Base-by-base conservation (phyloP, 345 rosid species). In the Lagerstroemia speciosa region DNA sequence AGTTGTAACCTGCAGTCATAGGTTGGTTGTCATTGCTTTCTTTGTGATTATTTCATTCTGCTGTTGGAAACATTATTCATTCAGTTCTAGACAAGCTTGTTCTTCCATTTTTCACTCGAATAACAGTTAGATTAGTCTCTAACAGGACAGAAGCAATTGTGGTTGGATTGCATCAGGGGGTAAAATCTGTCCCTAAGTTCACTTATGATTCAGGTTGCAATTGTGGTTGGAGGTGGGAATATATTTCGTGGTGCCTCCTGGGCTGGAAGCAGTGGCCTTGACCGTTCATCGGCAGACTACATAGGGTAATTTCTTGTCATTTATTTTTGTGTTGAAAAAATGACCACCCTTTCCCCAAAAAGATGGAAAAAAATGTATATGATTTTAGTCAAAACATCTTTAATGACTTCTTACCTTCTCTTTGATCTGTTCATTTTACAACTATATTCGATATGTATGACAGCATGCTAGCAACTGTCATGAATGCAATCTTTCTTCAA, bases 241-340 rank as follows among this genome's bases (percentile, higher is more conserved):
- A 94, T 94, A 72, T 94, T 94, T 70, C 95, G 95, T 32, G 96
- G 97, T 72, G 74, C 97, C 63, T 84, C 93, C 38, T 88, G 95
- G 95, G 96, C 95, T 65, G 98, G 97, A 71, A 74, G 90, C 76
- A 89, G 95, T 74, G 96, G 97, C 72, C 99, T 94, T 80, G 97
- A 94, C 66, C 95, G 96, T 69, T 94, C 99, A 52, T 94, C 99
- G 32, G 99, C 99, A 55, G 97, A 93, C 74, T 89, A 88, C 74
- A 89, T 91, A 53, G 99, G 98, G 99, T 91, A 86, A 24, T 12
- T 60, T 64, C 26, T 17, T 43, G n/a, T 62, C 61, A 24, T 38
- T 37, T 33, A 2, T 27, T 26, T n/a, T 26, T 29, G 37, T n/a
- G 36, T 48, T 48, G 26, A 20, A 48, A 48, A 22, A 48, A 48